These are phyloP conservation scores for Backusella macrospora DNA, from an alignment of 192 early-diverging fungal genomes.

Conservation along the genomic window DNA sequence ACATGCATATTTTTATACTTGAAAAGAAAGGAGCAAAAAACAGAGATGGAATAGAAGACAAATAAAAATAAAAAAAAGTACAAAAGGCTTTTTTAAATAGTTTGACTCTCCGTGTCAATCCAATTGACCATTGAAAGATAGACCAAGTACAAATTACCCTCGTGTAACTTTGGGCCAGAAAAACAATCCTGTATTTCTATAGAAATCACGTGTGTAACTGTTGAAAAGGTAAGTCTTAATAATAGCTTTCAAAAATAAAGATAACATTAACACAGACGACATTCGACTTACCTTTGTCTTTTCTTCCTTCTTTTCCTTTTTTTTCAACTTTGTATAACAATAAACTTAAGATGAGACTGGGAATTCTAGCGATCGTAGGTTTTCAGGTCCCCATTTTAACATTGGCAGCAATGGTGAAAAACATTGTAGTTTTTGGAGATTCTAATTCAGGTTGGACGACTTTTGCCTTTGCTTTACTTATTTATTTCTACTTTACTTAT, in stretches of 20 bases:
- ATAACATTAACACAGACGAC: background rate
- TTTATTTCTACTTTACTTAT: background rate
- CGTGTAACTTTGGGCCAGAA: background rate
- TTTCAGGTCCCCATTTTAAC: background rate
- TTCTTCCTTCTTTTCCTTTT: conserved; percentile 2
- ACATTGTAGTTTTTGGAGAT: conserved; percentile 45
- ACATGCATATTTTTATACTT: too few relatives aligned
- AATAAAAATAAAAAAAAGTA: background rate
- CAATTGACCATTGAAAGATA: background rate
- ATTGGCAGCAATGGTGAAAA: conserved; percentile 24
- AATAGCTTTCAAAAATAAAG: background rate
- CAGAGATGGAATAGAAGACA: background rate
- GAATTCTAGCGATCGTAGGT: background rate
- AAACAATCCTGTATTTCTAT: background rate
- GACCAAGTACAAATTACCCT: background rate
- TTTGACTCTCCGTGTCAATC: conserved; percentile 1
- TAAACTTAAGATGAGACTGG: background rate
- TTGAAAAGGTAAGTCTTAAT: background rate
- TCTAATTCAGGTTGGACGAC: conserved; percentile 41
- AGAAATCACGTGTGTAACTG: background rate
- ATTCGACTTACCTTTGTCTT: background rate
- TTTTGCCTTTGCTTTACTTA: background rate
- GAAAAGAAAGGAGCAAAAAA: background rate
- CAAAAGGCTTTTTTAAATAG: background rate
- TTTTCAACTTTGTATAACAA: conserved; percentile 7